Base-by-base conservation (phyloP, 495 filamentous ascomycete species). In the Acidiella bohemica region DNA sequence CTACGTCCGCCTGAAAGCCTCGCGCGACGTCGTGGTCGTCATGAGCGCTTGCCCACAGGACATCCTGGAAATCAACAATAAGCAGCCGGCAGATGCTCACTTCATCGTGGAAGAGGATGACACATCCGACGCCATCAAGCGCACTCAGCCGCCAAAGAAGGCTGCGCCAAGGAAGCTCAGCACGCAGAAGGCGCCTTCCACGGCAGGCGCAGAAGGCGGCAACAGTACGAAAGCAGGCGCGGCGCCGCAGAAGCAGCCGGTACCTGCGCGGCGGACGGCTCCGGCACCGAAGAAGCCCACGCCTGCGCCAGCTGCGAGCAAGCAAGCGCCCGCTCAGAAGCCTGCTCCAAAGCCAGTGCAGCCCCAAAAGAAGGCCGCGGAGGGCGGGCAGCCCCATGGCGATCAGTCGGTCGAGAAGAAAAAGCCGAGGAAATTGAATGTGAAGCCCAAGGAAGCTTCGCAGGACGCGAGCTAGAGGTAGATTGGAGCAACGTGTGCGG, bases 161-260 rank as follows among this genome's bases (percentile, higher is more conserved):
- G 40, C 43, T 1, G 12, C 32, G 14, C 41, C 38, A 16, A 20
- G 22, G 26, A 42, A 47, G 34, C 35, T 43, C 23, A 32, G 33
- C 42, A 67, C 19, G 20, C 73, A 20, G 42, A 65, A 16, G 54
- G 60, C 13, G 39, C 71, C 14, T 44, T 70, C 37, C 81, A 81
- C 56, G 65, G 62, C 25, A 72, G 78, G 20, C 58, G 67, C 44
- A 62, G 66, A 36, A 64, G 75, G 53, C 49, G 59, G 11, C 16
- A 39, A 39, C 8, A 7, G 4, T 39, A 32, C 29, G 9, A 19
- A 32, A 23, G 7, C 14, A 5, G 18, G 11, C 6, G 20, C 39
- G 7, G 30, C 25, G 6, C 30, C 44, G 1, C 25, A 24, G 32
- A 41, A 42, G 32, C 35, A 31, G 20, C 38, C 44, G 2, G 44